A percentile compares a stretch with the other conserved stretches of the same genome.
Evolutionary conservation across 441 rosid genomes (phyloP).

Genomic region (Bruguiera hainesii): DNA sequence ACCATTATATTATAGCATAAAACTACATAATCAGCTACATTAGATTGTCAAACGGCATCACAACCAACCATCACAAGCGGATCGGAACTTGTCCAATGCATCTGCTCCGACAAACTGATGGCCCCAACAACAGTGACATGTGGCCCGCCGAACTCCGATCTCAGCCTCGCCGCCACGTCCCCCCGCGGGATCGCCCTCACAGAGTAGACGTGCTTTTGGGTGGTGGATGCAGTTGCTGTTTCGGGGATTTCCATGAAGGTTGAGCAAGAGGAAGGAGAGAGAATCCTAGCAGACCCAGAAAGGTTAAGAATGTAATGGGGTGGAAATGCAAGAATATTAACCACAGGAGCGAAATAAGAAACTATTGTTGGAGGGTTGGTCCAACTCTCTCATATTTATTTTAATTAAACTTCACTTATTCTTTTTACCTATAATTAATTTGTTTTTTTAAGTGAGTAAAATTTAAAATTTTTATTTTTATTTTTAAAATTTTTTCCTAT

Average conservation of each 20-base stretch:
- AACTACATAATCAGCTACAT: no score
- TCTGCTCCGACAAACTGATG: slow-evolving; percentile 53
- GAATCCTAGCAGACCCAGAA: slow-evolving; percentile 5
- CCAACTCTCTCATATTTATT: no score
- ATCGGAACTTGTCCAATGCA: slow-evolving; percentile 50
- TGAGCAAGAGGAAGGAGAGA: slow-evolving; percentile 1
- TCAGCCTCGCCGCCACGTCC: slow-evolving; percentile 38
- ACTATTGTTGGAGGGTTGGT: no score
- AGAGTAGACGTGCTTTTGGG: slow-evolving; percentile 46
- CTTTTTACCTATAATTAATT: no score
- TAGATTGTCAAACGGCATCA: no score
- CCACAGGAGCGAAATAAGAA: background rate
- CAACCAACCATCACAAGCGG: slow-evolving; percentile 49
- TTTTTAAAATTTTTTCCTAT: no score
- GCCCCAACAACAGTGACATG: slow-evolving; percentile 82
- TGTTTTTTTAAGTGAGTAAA: no score
- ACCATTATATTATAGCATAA: no score
- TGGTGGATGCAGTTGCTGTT: slow-evolving; percentile 3
- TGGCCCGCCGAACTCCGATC: slow-evolving; percentile 73
- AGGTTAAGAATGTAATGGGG: slow-evolving; percentile 7
- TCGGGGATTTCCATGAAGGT: slow-evolving; percentile 28
- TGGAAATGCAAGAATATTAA: slow-evolving; percentile 1
- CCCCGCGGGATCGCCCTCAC: slow-evolving; percentile 80
- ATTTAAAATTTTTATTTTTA: no score
- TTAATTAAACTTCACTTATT: no score